These are phyloP conservation scores for Leccinum incarnatum DNA, from an alignment of 768 basidiomycete genomes.

Conservation along the genomic window DNA sequence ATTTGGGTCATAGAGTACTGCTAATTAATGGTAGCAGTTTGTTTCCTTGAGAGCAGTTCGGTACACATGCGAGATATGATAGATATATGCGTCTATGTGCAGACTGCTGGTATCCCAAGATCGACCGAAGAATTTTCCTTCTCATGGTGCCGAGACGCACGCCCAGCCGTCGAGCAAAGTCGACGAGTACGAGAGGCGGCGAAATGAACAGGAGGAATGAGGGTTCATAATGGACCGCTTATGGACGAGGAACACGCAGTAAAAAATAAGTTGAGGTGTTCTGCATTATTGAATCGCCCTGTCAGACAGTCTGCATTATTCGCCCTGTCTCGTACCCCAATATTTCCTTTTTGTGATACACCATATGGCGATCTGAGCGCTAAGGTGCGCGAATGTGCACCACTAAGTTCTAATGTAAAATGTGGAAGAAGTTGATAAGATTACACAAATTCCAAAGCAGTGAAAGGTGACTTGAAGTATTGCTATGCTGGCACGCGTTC, in stretches of 20 bases:
- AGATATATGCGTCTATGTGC: neutral
- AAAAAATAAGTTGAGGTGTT: slow-evolving; percentile 50
- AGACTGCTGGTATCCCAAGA: slow-evolving; percentile 34
- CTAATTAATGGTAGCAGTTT: neutral
- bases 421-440: neutral
- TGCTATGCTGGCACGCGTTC: neutral
- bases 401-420: too few relatives aligned
- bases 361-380: too few relatives aligned
- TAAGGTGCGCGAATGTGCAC: neutral
- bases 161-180: slow-evolving; percentile 12
- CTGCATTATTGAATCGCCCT: too few relatives aligned
- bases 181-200: slow-evolving; percentile 40
- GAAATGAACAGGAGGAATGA: slow-evolving; percentile 66
- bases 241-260: slow-evolving; percentile 86
- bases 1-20: neutral
- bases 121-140: slow-evolving; percentile 48
- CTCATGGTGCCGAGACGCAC: slow-evolving; percentile 23
- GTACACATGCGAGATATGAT: neutral
- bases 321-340: too few relatives aligned
- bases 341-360: too few relatives aligned
- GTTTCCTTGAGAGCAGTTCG: neutral
- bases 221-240: slow-evolving; percentile 81
- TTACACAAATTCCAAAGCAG: neutral
- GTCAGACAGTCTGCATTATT: too few relatives aligned
- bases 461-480: neutral